Conservation (phyloP, 345 rosid genomes). For the Jatropha curcas region DNA sequence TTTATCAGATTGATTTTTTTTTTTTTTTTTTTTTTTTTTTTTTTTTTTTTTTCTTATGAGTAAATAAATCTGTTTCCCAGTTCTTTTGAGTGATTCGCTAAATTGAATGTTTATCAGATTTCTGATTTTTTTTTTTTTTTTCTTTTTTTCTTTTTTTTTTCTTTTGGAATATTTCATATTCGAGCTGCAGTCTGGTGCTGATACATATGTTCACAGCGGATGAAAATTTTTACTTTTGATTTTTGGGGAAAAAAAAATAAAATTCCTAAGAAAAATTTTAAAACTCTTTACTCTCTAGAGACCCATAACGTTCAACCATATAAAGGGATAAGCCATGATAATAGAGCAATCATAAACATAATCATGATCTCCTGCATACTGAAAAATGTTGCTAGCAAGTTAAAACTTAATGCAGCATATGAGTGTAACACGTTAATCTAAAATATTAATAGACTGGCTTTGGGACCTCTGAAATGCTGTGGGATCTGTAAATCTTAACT, state of each 20-base stretch:
- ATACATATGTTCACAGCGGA: background rate
- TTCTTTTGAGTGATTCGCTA: too few relatives aligned
- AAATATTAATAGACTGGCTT: background rate
- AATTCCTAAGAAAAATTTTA: background rate
- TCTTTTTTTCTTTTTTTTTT: too few relatives aligned
- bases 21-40: too few relatives aligned
- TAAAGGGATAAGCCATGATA: background rate
- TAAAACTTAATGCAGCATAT: background rate
- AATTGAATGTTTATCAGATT: too few relatives aligned
- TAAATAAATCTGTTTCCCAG: too few relatives aligned
- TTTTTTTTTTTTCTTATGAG: too few relatives aligned
- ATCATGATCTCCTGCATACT: background rate
- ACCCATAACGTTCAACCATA: background rate
- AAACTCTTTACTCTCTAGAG: background rate
- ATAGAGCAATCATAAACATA: background rate
- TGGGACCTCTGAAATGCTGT: conserved; percentile 20
- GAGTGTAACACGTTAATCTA: background rate
- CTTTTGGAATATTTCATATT: too few relatives aligned
- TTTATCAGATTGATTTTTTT: background rate
- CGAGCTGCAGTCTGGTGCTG: background rate
- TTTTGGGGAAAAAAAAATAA: too few relatives aligned
- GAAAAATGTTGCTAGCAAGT: background rate
- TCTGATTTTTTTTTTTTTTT: too few relatives aligned
- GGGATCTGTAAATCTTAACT: too few relatives aligned
- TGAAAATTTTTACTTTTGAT: background rate